Percentiles rank a stretch among this genome's conserved stretches.
Evolutionary conservation across 2,329 filamentous ascomycete genomes (phyloP).

Genomic region (Cercospora sesami): DNA sequence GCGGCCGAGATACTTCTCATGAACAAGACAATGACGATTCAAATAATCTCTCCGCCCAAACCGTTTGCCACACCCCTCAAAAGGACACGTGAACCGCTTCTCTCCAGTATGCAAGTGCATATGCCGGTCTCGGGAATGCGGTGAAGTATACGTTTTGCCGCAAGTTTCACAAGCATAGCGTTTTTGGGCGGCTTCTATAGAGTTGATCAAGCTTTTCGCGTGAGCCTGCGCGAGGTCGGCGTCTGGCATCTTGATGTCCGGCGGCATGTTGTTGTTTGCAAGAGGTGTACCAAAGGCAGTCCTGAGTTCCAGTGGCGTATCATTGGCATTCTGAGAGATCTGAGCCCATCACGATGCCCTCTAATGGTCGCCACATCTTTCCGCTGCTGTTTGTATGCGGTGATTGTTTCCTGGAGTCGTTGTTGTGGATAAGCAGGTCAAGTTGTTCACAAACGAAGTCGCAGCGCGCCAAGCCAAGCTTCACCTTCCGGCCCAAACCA

Average conservation of each 20-base stretch:
- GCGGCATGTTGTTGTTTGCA: not conserved
- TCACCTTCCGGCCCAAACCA: not conserved
- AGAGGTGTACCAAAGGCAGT: not conserved
- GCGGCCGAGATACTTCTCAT: not conserved
- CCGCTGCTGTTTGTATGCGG: not conserved
- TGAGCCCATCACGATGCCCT: not conserved
- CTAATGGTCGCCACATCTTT: not conserved
- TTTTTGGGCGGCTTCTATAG: not conserved
- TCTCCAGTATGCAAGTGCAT: conserved; percentile 5
- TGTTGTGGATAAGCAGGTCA: not conserved
- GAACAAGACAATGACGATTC: not conserved
- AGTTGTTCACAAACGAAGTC: not conserved
- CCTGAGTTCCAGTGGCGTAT: not conserved
- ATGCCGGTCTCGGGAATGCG: not conserved
- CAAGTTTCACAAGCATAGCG: not conserved
- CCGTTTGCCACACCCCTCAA: not conserved
- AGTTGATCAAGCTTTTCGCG: not conserved
- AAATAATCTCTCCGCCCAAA: conserved; percentile 2
- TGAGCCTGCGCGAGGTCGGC: not conserved
- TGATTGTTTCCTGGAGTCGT: not conserved
- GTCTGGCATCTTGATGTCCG: not conserved
- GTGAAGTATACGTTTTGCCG: not conserved
- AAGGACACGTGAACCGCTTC: not conserved
- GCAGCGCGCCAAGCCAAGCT: not conserved
- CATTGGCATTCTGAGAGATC: not conserved